Conservation (phyloP, 2,329 filamentous ascomycete species). For the Shiraia sp. region DNA sequence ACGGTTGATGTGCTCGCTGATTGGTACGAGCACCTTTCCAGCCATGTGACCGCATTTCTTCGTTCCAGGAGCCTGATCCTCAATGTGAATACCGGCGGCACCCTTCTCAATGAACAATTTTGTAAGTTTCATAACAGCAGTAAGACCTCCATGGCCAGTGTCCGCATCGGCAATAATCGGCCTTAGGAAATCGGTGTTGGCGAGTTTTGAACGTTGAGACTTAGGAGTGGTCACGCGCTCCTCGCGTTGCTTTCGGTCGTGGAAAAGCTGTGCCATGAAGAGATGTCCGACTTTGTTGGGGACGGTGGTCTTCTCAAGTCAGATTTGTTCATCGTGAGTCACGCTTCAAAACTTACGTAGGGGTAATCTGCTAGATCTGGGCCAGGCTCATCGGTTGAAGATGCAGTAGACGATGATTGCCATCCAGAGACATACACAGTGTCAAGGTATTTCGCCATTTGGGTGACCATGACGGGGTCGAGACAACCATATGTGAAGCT, state of each 20-base stretch:
- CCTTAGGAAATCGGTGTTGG: constrained; percentile 89
- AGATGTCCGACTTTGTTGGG: constrained; percentile 98
- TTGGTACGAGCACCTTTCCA: constrained; percentile 94
- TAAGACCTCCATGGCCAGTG: constrained; percentile 94
- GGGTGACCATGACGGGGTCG: constrained; percentile 97
- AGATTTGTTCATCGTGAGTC: constrained; percentile 11
- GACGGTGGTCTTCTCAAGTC: constrained; percentile 76
- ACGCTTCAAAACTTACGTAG: constrained; percentile 38
- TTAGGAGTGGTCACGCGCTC: constrained; percentile 81
- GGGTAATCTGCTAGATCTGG: constrained; percentile 98
- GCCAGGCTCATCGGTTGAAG: constrained; percentile 90
- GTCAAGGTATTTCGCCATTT: constrained; percentile 99
- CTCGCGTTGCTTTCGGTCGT: constrained; percentile 98
- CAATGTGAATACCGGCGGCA: constrained; percentile 96
- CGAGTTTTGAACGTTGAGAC: constrained; percentile 69
- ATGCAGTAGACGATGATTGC: constrained; percentile 97
- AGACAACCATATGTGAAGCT: constrained; percentile 97
- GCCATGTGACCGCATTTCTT: constrained; percentile 99
- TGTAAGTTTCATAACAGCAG: constrained; percentile 99
- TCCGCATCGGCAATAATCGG: constrained; percentile 97
- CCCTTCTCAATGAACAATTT: constrained; percentile 97
- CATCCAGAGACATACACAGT: constrained; percentile 98
- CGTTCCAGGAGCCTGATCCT: constrained; percentile 96
- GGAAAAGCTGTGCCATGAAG: constrained; percentile 98
- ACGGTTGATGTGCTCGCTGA: constrained; percentile 97